Percentiles rank a stretch among this genome's conserved stretches.
phyloP scores from a whole-genome alignment of 805 yeast species.

The Ogataea thermomethanolica region DNA sequence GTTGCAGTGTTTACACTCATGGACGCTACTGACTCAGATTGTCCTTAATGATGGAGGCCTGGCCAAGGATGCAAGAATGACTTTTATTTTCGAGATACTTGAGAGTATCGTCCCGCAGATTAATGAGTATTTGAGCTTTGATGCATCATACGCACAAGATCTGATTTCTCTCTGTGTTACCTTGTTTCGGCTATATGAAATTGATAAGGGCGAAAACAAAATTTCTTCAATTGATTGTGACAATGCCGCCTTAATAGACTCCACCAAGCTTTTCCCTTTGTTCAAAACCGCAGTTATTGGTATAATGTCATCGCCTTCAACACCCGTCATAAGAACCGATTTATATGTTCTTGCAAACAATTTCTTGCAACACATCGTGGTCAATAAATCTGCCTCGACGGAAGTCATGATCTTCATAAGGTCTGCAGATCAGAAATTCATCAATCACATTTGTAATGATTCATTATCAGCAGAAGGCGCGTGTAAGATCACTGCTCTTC shows the following conservation, averaged over 20 bases:
- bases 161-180: constrained; percentile 72
- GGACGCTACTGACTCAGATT: constrained; percentile 79
- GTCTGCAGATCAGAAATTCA: constrained; percentile 55
- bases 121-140: constrained; percentile 66
- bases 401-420: constrained; percentile 54
- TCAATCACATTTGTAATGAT: constrained; percentile 70
- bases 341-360: constrained; percentile 70
- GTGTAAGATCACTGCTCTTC: constrained; percentile 67
- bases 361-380: constrained; percentile 51
- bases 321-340: constrained; percentile 69
- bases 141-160: constrained; percentile 67
- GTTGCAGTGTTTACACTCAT: constrained; percentile 64
- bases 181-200: constrained; percentile 59
- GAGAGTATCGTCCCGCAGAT: constrained; percentile 75
- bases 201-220: constrained; percentile 30
- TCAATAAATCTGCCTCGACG: constrained; percentile 39
- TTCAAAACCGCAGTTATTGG: constrained; percentile 76
- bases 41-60: constrained; percentile 61
- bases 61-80: constrained; percentile 42
- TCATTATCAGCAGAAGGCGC: constrained; percentile 76
- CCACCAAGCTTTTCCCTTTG: constrained; percentile 56
- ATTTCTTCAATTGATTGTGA: constrained; percentile 31
- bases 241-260: constrained; percentile 37
- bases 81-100: constrained; percentile 71
- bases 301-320: constrained; percentile 63